phyloP scores from a whole-genome alignment of 2,329 filamentous ascomycete genomes.

The Dothidotthia symphoricarpi region DNA sequence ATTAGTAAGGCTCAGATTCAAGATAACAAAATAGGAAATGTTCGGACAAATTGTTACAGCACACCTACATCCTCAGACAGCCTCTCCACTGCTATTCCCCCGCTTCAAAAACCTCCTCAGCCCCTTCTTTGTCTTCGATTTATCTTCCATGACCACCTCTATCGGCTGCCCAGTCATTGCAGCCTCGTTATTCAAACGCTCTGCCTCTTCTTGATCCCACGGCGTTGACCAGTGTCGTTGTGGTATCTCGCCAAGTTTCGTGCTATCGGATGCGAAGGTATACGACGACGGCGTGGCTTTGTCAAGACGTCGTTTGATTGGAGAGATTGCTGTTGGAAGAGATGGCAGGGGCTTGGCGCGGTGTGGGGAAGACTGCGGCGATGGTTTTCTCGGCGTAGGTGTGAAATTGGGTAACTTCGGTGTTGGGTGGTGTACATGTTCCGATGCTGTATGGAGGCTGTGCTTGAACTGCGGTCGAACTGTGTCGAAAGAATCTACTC shows the following conservation, averaged over 20 bases:
- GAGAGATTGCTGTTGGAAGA: slow-evolving; percentile 3
- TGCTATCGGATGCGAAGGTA: slow-evolving; percentile 48
- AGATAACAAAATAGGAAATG: too few species aligned
- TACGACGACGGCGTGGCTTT: slow-evolving; percentile 43
- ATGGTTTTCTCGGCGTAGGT: slow-evolving; percentile 11
- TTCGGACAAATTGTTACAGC: neutral
- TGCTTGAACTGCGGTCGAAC: slow-evolving; percentile 8
- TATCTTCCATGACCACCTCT: slow-evolving; percentile 6
- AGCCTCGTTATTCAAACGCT: slow-evolving; percentile 44
- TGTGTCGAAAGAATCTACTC: slow-evolving; percentile 23
- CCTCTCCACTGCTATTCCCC: slow-evolving; percentile 5
- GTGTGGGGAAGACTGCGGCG: slow-evolving; percentile 1
- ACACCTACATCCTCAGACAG: slow-evolving; percentile 2
- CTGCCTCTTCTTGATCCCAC: slow-evolving; percentile 45
- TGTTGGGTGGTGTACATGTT: slow-evolving; percentile 14
- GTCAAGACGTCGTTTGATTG: slow-evolving; percentile 31
- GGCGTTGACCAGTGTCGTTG: slow-evolving; percentile 46
- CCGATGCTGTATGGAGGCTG: slow-evolving; percentile 12
- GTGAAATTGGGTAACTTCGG: slow-evolving; percentile 16
- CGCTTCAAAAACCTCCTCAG: slow-evolving; percentile 22
- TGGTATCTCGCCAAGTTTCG: slow-evolving; percentile 51
- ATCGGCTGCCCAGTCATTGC: slow-evolving; percentile 12
- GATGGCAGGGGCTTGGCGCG: slow-evolving; percentile 4
- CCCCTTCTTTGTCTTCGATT: slow-evolving; percentile 20
- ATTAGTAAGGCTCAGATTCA: too few species aligned